Conservation (phyloP, 2,329 filamentous ascomycete species). For the Berkeleyomyces basicola region DNA sequence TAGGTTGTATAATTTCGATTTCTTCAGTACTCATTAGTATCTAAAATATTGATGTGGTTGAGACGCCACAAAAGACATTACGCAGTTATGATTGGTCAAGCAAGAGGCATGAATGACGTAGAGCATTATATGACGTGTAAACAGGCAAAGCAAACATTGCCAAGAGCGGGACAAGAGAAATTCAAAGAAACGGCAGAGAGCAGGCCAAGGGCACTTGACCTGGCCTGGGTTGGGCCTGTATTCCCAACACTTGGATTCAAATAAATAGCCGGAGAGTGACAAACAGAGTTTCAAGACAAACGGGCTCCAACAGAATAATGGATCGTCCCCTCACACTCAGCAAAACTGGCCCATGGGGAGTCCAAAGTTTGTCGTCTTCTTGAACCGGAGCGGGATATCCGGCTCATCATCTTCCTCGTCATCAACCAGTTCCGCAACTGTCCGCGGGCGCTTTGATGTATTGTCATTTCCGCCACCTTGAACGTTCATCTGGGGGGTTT, state of each 20-base stretch:
- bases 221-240: slow-evolving; percentile 1
- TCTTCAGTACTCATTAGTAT: no score
- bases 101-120: background rate
- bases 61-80: background rate
- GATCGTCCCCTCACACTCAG: background rate
- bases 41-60: no score
- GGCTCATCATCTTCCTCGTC: slow-evolving; percentile 20
- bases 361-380: slow-evolving; percentile 30
- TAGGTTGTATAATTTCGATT: no score
- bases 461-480: background rate
- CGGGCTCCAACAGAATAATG: background rate
- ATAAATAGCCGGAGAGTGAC: background rate
- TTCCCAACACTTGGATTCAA: background rate
- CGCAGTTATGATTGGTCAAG: background rate
- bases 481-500: background rate
- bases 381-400: slow-evolving; percentile 32
- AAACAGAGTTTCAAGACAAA: background rate
- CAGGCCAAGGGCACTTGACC: background rate
- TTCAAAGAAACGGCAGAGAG: background rate
- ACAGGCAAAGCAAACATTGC: background rate
- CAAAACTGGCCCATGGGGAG: slow-evolving; percentile 10
- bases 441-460: background rate
- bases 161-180: background rate
- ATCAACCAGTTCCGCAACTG: background rate
- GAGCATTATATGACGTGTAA: background rate